These are phyloP conservation scores for Starmerella tilneyi DNA, from an alignment of 805 yeast genomes.

Conservation along the genomic window DNA sequence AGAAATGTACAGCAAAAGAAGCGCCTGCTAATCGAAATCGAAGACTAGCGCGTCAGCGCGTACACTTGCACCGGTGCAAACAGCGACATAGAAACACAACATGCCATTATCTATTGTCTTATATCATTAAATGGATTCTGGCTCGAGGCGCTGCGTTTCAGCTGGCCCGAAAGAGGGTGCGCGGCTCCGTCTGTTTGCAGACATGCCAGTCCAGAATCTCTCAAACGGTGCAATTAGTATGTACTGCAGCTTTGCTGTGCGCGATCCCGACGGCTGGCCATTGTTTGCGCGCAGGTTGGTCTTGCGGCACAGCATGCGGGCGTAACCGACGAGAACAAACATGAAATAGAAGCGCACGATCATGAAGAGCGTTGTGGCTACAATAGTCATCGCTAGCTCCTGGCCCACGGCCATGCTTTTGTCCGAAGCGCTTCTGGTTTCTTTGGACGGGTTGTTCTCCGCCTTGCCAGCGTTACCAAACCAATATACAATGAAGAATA, in stretches of 20 bases:
- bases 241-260: conserved; percentile 28
- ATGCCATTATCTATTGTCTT: neutral
- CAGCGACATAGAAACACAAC: neutral
- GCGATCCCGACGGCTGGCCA: conserved; percentile 30
- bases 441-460: conserved; percentile 16
- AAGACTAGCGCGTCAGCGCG: too few relatives aligned
- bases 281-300: conserved; percentile 32
- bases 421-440: conserved; percentile 9
- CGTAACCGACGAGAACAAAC: conserved; percentile 45
- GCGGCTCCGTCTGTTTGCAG: conserved; percentile 15
- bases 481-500: conserved; percentile 70
- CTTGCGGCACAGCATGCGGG: conserved; percentile 42
- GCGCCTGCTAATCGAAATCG: neutral
- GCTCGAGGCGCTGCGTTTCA: conserved; percentile 17
- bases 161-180: conserved; percentile 20
- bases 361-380: conserved; percentile 40
- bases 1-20: too few relatives aligned
- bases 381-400: conserved; percentile 38
- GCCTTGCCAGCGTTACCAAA: conserved; percentile 35
- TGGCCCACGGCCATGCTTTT: conserved; percentile 28
- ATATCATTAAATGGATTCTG: neutral
- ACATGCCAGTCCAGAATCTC: conserved; percentile 31
- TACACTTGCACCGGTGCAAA: neutral
- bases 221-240: conserved; percentile 27
- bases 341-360: conserved; percentile 45